Evolutionary conservation across 305 asterid species (phyloP).

Genomic region (Fraxinus ornus): DNA sequence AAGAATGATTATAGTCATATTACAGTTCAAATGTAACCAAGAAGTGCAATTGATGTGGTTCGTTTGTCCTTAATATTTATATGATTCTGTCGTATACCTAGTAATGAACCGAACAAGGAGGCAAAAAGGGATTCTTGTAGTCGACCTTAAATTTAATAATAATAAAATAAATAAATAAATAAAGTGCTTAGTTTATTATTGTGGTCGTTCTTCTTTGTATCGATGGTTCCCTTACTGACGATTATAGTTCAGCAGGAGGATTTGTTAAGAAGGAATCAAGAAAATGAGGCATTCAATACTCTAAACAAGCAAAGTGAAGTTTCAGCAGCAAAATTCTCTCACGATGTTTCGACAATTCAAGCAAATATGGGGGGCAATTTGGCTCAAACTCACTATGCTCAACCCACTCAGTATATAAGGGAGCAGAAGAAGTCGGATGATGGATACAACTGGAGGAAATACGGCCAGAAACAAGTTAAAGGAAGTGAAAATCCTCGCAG

Average conservation of each 20-base stretch:
- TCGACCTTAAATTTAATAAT: not conserved
- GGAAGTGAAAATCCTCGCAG: conserved; percentile 92
- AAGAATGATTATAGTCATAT: not conserved
- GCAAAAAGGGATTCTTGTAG: not conserved
- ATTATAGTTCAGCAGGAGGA: conserved; percentile 40
- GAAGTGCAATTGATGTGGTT: not conserved
- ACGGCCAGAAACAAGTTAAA: conserved; percentile 84
- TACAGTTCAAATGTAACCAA: not conserved
- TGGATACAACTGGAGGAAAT: conserved; percentile 91
- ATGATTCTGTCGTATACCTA: too few relatives aligned
- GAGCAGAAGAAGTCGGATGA: conserved; percentile 75
- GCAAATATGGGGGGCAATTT: conserved; percentile 34
- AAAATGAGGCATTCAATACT: conserved; percentile 26
- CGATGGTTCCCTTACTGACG: not conserved
- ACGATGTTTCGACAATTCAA: conserved; percentile 25
- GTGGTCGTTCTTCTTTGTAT: not conserved
- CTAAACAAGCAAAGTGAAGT: conserved; percentile 34
- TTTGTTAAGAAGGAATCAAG: conserved; percentile 36
- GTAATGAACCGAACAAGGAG: not conserved
- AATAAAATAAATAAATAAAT: too few relatives aligned
- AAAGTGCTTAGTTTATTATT: not conserved
- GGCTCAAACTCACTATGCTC: conserved; percentile 28
- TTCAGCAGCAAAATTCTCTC: conserved; percentile 19
- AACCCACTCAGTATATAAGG: conserved; percentile 43
- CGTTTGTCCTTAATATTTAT: not conserved